A percentile compares a stretch with the other conserved stretches of the same genome.
These are phyloP conservation scores for Cystoderma amianthinum DNA, from an alignment of 768 basidiomycete species.

Conservation along the genomic window DNA sequence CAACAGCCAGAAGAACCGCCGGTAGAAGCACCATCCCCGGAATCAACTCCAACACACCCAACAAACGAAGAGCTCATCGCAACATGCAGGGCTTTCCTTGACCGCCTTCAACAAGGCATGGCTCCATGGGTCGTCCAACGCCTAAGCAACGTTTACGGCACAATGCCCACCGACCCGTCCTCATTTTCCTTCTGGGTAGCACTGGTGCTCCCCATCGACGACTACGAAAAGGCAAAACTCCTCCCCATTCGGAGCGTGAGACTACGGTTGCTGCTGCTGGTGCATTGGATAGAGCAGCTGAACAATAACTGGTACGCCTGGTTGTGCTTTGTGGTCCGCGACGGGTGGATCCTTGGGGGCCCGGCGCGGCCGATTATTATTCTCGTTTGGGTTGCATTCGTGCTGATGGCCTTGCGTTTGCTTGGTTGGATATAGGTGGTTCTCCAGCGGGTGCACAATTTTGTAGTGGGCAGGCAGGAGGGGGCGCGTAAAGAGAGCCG, in stretches of 20 bases:
- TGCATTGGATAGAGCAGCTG: conserved; percentile 86
- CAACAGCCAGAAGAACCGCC: too few species aligned
- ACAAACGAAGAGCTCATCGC: conserved; percentile 49
- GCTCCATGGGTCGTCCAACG: conserved; percentile 94
- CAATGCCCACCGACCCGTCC: conserved; percentile 66
- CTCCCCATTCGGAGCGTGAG: conserved; percentile 75
- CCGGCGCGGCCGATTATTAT: conserved; percentile 7
- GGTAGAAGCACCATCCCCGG: conserved; percentile 5
- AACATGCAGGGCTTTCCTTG: conserved; percentile 36
- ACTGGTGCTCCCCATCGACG: conserved; percentile 84
- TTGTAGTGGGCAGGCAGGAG: conserved; percentile 14
- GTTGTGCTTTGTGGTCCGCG: conserved; percentile 14
- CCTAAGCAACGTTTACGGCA: conserved; percentile 71
- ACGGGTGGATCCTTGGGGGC: conserved; percentile 9
- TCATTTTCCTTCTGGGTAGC: conserved; percentile 90
- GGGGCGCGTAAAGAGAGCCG: background rate
- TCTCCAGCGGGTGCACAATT: conserved; percentile 62
- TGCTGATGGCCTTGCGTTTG: conserved; percentile 21
- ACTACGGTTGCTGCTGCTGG: conserved; percentile 76
- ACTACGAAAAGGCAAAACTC: conserved; percentile 82
- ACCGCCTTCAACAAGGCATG: conserved; percentile 48
- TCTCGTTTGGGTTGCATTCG: conserved; percentile 14
- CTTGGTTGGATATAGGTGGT: conserved; percentile 53
- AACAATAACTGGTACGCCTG: conserved; percentile 44
- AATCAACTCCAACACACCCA: conserved; percentile 9